A percentile compares a stretch with the other conserved stretches of the same genome.
These are phyloP conservation scores for Hypomyces rosellus DNA, from an alignment of 2,329 filamentous ascomycete genomes.

Conservation along the genomic window DNA sequence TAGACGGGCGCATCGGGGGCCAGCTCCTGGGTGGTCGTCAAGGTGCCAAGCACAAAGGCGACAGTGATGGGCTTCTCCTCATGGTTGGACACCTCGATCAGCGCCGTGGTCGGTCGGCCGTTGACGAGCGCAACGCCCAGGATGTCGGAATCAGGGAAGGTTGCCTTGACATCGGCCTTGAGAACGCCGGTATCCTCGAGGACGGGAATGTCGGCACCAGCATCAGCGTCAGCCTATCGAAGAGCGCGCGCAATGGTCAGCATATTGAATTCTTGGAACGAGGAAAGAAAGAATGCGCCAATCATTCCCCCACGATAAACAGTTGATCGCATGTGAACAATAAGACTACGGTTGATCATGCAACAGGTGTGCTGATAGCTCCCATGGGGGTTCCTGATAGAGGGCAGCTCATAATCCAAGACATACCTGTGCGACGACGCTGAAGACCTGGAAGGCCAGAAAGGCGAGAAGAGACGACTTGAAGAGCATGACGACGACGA, in stretches of 20 bases:
- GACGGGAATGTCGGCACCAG: slow-evolving; percentile 7
- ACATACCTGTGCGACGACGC: slow-evolving; percentile 59
- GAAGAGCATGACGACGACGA: slow-evolving; percentile 56
- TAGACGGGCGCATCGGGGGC: slow-evolving; percentile 38
- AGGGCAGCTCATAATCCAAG: neutral
- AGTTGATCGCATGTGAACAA: too few relatives aligned
- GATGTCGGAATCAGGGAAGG: slow-evolving; percentile 67
- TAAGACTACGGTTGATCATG: too few relatives aligned
- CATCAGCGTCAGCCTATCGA: slow-evolving; percentile 5
- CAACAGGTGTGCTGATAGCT: too few relatives aligned
- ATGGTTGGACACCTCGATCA: slow-evolving; percentile 78
- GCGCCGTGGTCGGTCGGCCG: slow-evolving; percentile 73
- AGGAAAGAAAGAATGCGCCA: neutral
- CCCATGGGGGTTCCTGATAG: too few relatives aligned
- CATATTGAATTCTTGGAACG: neutral
- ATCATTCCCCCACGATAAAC: neutral
- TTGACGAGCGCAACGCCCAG: slow-evolving; percentile 96
- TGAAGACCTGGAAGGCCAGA: slow-evolving; percentile 61
- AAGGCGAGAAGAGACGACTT: slow-evolving; percentile 66
- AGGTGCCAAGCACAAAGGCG: slow-evolving; percentile 67
- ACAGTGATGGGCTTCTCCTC: slow-evolving; percentile 71
- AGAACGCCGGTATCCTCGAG: slow-evolving; percentile 26
- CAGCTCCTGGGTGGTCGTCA: slow-evolving; percentile 52
- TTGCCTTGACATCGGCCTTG: slow-evolving; percentile 58
- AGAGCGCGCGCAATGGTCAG: neutral